phyloP scores from a whole-genome alignment of 2,329 filamentous ascomycete genomes.

The Monosporascus sp. region DNA sequence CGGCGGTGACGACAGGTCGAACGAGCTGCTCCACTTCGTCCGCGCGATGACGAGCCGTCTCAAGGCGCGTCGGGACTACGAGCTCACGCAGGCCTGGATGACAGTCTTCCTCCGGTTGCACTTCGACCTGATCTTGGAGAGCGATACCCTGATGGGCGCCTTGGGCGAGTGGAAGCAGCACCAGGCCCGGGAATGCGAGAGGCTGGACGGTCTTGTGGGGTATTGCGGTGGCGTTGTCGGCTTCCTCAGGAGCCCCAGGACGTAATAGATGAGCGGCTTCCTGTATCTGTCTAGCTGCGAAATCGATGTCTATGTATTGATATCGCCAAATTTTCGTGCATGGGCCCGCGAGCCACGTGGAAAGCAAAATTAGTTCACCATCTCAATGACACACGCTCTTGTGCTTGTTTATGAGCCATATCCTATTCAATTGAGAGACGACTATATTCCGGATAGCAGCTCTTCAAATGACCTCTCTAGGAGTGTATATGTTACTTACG shows the following conservation, averaged over 20 bases:
- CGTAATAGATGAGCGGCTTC: constrained; percentile 25
- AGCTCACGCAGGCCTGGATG: constrained; percentile 97
- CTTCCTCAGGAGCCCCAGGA: constrained; percentile 65
- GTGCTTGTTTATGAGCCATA: no score
- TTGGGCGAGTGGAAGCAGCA: constrained; percentile 66
- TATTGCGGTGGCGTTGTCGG: constrained; percentile 83
- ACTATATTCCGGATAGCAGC: no score
- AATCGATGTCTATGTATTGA: background rate
- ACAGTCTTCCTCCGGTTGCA: constrained; percentile 84
- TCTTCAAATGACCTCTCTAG: no score
- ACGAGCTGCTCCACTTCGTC: constrained; percentile 77
- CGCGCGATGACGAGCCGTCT: constrained; percentile 70
- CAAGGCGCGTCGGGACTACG: constrained; percentile 71
- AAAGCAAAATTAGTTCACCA: no score
- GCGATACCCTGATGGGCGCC: constrained; percentile 48
- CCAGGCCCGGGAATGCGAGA: constrained; percentile 65
- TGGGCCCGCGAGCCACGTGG: no score
- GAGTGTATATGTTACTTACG: no score
- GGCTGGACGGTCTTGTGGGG: constrained; percentile 72
- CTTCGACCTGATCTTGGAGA: constrained; percentile 50
- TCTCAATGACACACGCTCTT: no score
- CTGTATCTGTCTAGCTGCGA: background rate
- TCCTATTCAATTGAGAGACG: no score
- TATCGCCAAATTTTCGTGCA: no score
- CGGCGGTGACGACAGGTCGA: constrained; percentile 37